These are phyloP conservation scores for Boletus vermiculosoides DNA, from an alignment of 768 basidiomycete genomes.

Conservation along the genomic window DNA sequence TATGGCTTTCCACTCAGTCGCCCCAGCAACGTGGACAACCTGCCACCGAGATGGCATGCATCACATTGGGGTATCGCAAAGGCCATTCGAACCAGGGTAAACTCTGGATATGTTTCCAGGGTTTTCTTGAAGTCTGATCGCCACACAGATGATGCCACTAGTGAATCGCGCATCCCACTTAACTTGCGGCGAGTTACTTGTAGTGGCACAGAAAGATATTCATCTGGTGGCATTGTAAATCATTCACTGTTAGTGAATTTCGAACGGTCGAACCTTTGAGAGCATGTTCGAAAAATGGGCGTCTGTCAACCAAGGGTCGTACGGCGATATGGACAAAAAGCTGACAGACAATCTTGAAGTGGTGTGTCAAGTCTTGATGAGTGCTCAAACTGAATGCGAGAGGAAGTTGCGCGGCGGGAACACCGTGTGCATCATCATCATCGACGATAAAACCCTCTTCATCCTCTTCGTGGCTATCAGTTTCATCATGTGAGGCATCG, in stretches of 20 bases:
- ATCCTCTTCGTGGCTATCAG: slow-evolving; percentile 20
- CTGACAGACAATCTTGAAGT: slow-evolving; percentile 88
- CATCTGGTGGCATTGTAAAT: slow-evolving; percentile 33
- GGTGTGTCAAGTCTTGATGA: slow-evolving; percentile 71
- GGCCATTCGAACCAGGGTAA: slow-evolving; percentile 51
- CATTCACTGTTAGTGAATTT: neutral
- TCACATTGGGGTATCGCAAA: slow-evolving; percentile 69
- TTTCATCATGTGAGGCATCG: slow-evolving; percentile 36
- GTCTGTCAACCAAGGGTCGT: slow-evolving; percentile 48
- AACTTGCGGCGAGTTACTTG: slow-evolving; percentile 67
- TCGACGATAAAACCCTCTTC: slow-evolving; percentile 58
- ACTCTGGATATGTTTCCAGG: slow-evolving; percentile 65
- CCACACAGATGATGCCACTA: slow-evolving; percentile 88
- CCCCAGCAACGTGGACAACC: slow-evolving; percentile 63
- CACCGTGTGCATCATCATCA: slow-evolving; percentile 54
- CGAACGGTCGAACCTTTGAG: slow-evolving; percentile 40
- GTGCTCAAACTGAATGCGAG: slow-evolving; percentile 77
- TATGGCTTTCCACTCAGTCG: slow-evolving; percentile 69
- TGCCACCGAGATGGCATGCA: slow-evolving; percentile 75
- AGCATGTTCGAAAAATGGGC: slow-evolving; percentile 53
- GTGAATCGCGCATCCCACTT: slow-evolving; percentile 64
- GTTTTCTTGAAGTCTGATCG: slow-evolving; percentile 60
- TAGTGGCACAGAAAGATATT: slow-evolving; percentile 75
- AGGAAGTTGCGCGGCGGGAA: slow-evolving; percentile 51
- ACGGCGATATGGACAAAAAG: slow-evolving; percentile 83